These are phyloP conservation scores for Fusarium humuli DNA, from an alignment of 2,329 filamentous ascomycete genomes.

Conservation along the genomic window DNA sequence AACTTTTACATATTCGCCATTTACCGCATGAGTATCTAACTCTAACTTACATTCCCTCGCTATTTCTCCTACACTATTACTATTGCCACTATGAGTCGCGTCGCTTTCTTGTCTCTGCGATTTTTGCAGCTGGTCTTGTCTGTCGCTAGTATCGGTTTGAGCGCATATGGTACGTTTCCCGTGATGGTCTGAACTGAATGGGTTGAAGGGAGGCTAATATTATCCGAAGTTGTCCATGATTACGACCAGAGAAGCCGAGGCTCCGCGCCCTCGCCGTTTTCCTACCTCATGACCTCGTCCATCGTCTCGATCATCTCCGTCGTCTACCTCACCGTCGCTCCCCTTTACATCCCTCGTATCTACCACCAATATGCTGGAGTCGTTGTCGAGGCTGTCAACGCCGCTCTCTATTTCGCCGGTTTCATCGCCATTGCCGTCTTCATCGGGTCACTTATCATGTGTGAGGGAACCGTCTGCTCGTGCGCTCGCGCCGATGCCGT, in stretches of 20 bases:
- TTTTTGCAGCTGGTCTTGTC: constrained; percentile 42
- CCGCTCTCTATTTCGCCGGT: constrained; percentile 68
- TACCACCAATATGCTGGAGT: constrained; percentile 63
- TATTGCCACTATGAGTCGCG: constrained; percentile 34
- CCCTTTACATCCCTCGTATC: constrained; percentile 58
- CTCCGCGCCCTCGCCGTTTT: constrained; percentile 66
- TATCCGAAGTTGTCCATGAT: constrained; percentile 66
- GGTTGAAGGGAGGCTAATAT: constrained; percentile 11
- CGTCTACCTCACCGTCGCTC: constrained; percentile 63
- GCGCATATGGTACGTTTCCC: constrained; percentile 39
- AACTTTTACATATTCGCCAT: constrained; percentile 1
- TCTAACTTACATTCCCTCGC: neutral
- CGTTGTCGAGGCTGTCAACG: constrained; percentile 63
- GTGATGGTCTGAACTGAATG: neutral
- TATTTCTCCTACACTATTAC: constrained; percentile 8
- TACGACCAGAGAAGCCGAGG: constrained; percentile 65
- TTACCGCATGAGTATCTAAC: neutral
- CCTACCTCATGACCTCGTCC: constrained; percentile 68
- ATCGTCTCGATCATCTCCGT: constrained; percentile 67
- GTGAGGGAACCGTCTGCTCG: constrained; percentile 67
- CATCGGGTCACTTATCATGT: constrained; percentile 66
- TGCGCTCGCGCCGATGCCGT: constrained; percentile 66
- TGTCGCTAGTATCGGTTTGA: constrained; percentile 43
- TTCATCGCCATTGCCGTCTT: constrained; percentile 70
- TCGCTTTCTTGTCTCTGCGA: constrained; percentile 36